A percentile compares a stretch with the other conserved stretches of the same genome.
Conservation (phyloP, 2,329 filamentous ascomycete species). For the Colletotrichum lentis region DNA sequence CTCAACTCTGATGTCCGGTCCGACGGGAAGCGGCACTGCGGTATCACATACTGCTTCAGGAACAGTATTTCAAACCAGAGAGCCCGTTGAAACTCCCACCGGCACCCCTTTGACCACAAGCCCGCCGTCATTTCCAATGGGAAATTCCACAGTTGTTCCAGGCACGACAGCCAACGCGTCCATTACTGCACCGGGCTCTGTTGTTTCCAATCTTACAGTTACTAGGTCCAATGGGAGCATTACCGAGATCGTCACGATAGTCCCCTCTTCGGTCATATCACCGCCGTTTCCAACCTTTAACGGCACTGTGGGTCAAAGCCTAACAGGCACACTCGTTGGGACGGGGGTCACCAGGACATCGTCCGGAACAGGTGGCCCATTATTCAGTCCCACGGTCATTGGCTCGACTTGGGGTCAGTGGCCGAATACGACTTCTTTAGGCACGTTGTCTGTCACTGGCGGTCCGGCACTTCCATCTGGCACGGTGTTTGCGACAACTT, state of each 20-base stretch:
- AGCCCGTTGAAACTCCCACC: constrained; percentile 14
- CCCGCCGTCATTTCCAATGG: constrained; percentile 8
- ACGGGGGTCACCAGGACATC: not conserved
- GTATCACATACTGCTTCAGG: constrained; percentile 3
- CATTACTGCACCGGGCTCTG: not conserved
- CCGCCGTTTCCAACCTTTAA: constrained; percentile 7
- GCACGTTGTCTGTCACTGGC: not conserved
- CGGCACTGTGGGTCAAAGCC: not conserved
- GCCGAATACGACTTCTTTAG: constrained; percentile 5
- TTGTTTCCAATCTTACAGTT: constrained; percentile 1
- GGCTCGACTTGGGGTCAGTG: constrained; percentile 9
- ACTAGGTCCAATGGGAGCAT: constrained; percentile 3
- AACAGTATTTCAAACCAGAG: constrained; percentile 9
- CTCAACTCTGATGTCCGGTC: constrained; percentile 1
- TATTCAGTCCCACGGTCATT: not conserved
- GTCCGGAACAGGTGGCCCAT: not conserved
- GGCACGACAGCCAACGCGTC: constrained; percentile 16
- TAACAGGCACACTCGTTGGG: not conserved
- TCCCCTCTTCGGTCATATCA: not conserved
- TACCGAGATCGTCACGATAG: not conserved
- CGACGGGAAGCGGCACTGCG: constrained; percentile 10
- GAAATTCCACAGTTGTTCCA: constrained; percentile 6
- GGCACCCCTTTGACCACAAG: not conserved
- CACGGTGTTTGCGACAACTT: not conserved
- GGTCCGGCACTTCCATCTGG: not conserved